Evolutionary conservation across 2,329 filamentous ascomycete species (phyloP).

Genomic region (Aspergillus japonicus): DNA sequence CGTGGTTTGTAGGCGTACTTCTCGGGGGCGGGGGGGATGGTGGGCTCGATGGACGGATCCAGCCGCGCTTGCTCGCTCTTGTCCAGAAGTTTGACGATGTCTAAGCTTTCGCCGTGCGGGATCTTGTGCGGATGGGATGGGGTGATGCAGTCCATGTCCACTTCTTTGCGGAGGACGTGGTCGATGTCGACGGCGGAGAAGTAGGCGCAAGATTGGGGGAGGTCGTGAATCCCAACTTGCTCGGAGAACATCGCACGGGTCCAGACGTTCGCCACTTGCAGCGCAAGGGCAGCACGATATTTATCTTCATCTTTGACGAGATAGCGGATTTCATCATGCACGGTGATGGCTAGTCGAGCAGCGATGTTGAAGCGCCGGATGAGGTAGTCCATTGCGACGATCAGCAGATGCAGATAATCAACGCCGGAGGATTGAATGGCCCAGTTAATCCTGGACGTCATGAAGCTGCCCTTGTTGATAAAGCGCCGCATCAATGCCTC

Average conservation of each 20-base stretch:
- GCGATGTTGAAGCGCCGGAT: slow-evolving; percentile 79
- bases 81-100: slow-evolving; percentile 73
- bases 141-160: slow-evolving; percentile 95
- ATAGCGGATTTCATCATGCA: slow-evolving; percentile 97
- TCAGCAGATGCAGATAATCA: slow-evolving; percentile 91
- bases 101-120: slow-evolving; percentile 78
- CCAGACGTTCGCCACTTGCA: slow-evolving; percentile 94
- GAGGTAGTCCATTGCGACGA: slow-evolving; percentile 92
- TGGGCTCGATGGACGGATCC: slow-evolving; percentile 62
- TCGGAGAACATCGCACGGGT: slow-evolving; percentile 96
- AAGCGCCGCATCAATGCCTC: slow-evolving; percentile 88
- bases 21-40: slow-evolving; percentile 59
- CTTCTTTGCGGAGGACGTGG: slow-evolving; percentile 92
- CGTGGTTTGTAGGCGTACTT: slow-evolving; percentile 68
- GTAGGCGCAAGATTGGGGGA: slow-evolving; percentile 91
- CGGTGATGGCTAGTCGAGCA: slow-evolving; percentile 85
- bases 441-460: slow-evolving; percentile 98
- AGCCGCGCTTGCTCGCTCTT: slow-evolving; percentile 69
- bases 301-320: slow-evolving; percentile 81
- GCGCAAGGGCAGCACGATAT: slow-evolving; percentile 85
- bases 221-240: slow-evolving; percentile 91
- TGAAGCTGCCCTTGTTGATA: slow-evolving; percentile 84
- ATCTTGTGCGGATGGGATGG: slow-evolving; percentile 80
- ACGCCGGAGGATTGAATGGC: slow-evolving; percentile 97
- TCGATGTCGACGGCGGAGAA: slow-evolving; percentile 97